phyloP scores from a whole-genome alignment of 2,329 filamentous ascomycete genomes.

The Neofusicoccum sp. region DNA sequence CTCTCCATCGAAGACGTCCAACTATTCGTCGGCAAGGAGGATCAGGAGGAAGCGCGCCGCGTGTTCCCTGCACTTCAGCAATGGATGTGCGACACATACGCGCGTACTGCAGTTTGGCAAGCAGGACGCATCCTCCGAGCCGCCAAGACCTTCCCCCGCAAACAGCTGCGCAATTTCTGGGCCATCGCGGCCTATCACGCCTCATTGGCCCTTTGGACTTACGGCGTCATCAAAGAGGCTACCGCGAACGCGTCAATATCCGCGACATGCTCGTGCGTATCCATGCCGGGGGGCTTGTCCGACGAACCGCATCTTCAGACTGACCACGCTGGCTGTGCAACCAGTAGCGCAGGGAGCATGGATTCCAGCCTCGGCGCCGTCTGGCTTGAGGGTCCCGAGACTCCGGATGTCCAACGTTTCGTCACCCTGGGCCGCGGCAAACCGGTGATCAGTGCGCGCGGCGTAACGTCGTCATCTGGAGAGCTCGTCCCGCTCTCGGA shows the following conservation, averaged over 20 bases:
- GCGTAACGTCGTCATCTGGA: conserved; percentile 18
- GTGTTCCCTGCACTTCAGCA: conserved; percentile 59
- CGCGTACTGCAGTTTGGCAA: conserved; percentile 63
- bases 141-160: conserved; percentile 54
- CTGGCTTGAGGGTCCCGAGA: conserved; percentile 58
- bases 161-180: conserved; percentile 62
- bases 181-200: conserved; percentile 69
- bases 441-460: conserved; percentile 49
- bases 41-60: conserved; percentile 62
- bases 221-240: conserved; percentile 8
- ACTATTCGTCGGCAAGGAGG: conserved; percentile 66
- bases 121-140: conserved; percentile 64
- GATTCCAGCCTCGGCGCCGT: conserved; percentile 19
- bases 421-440: conserved; percentile 55
- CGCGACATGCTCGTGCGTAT: conserved; percentile 4
- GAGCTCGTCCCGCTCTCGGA: conserved; percentile 49
- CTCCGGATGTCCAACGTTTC: conserved; percentile 56
- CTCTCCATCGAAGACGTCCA: conserved; percentile 65
- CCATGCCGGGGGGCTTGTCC: background rate
- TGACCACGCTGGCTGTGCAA: background rate
- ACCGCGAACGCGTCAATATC: background rate
- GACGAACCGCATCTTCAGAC: background rate
- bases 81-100: conserved; percentile 57
- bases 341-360: background rate
- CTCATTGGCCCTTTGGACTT: conserved; percentile 62